These are phyloP conservation scores for Puccinia coronata DNA, from an alignment of 1,284 basidiomycete species.

Conservation along the genomic window DNA sequence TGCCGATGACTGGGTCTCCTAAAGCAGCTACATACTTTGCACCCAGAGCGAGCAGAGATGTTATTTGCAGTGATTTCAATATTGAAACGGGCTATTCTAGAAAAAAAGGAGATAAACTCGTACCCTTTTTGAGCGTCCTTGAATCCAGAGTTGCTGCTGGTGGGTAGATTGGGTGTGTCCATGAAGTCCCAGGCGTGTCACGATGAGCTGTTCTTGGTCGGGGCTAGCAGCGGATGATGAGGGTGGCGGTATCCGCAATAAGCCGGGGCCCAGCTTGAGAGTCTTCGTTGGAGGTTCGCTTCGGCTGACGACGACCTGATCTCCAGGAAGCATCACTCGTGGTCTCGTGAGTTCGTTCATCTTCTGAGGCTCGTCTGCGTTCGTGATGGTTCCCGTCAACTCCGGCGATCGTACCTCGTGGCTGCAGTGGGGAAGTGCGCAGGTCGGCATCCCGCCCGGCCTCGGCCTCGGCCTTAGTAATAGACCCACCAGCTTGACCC, in stretches of 20 bases:
- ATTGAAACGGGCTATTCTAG: not conserved
- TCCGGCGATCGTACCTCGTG: no score
- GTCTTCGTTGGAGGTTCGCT: slow-evolving; percentile 1
- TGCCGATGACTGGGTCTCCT: slow-evolving; percentile 76
- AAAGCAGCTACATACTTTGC: slow-evolving; percentile 76
- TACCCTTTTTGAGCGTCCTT: slow-evolving; percentile 38
- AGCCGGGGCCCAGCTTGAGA: slow-evolving; percentile 33
- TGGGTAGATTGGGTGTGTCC: slow-evolving; percentile 21
- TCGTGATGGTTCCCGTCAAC: no score
- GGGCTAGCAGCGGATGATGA: not conserved
- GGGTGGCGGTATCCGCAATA: slow-evolving; percentile 5
- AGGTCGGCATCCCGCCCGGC: no score
- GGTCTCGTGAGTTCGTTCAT: not conserved
- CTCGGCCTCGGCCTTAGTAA: no score
- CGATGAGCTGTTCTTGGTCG: slow-evolving; percentile 16
- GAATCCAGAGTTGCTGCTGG: slow-evolving; percentile 34
- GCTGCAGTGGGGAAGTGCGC: no score
- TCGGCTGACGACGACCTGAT: not conserved
- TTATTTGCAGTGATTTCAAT: not conserved
- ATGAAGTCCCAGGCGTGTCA: slow-evolving; percentile 31
- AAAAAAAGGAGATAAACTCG: not conserved
- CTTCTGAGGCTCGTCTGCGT: not conserved
- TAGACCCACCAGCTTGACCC: no score
- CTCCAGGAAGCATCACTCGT: slow-evolving; percentile 38
- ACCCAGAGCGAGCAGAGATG: not conserved